Evolutionary conservation across 257 asterid species (phyloP), one percentile per base, ranked within the genome.

Genomic region (Petunia secreta): DNA sequence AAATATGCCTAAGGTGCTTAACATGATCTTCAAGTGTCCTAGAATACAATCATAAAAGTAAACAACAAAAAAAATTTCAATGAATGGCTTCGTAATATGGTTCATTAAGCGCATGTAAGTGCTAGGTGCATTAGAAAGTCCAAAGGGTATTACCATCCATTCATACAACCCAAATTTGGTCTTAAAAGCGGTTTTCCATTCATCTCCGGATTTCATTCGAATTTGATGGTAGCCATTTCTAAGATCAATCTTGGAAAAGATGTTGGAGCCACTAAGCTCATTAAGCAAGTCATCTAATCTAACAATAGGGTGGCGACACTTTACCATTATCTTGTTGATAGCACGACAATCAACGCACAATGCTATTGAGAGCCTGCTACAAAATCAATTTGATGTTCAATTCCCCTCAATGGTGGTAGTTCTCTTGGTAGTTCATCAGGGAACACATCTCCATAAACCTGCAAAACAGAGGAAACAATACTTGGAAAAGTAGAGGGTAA

Each of bases 151-250:
- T 25, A 25, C 25, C 25, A 25, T 25, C 25, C 25, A 25, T 25
- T 25, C 25, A 25, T 25, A 25, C 25, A 25, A 25, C 25, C 25
- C 25, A 25, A 25, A 25, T 25, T 25, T 25, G 25, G 25, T 25
- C 16, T 75, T 75, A 34, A 54, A 75, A 1, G 77, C 6, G 1
- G 60, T 80, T 41, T 55, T 80, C 71, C 79, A 69, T 44, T 80
- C 73, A 68, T 57, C 71, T 4, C 79, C 63, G 5, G 34, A 36
- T 4, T 40, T 6, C 11, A 55, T 80, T 7, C 36, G 48, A 9
- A 80, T 68, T 16, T 80, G 44, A 16, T 68, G 79, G 34, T 67
- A 69, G 1, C 71, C 83, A 43, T 71, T 68, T 10, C 50, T 4
- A 2, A 65, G 9, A 13, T 64, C 16, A 5, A 64, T 64, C 9